phyloP scores from a whole-genome alignment of 2,329 filamentous ascomycete genomes.

The Aureobasidium pullulans region DNA sequence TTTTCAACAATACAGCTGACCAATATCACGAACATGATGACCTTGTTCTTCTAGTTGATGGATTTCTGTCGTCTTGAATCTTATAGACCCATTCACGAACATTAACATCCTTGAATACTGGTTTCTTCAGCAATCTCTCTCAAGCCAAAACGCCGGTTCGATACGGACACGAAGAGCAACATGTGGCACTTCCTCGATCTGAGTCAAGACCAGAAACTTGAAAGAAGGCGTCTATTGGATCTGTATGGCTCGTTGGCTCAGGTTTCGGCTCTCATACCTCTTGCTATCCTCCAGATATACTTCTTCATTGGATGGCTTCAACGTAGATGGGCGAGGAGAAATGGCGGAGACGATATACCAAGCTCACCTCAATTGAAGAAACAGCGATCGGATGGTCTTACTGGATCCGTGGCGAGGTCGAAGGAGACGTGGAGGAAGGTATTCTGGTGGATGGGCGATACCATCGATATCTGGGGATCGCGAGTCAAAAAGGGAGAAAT shows the following conservation, averaged over 20 bases:
- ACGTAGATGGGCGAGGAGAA: conserved; percentile 15
- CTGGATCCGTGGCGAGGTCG: conserved; percentile 22
- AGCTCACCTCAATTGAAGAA: conserved; percentile 35
- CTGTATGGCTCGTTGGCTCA: conserved; percentile 50
- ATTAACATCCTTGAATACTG: no score
- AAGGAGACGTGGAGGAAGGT: conserved; percentile 24
- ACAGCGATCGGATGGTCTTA: conserved; percentile 20
- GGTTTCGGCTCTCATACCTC: conserved; percentile 42
- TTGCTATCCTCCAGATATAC: conserved; percentile 36
- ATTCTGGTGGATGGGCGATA: conserved; percentile 28
- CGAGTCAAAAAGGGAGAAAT: conserved; percentile 46
- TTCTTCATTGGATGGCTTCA: conserved; percentile 31
- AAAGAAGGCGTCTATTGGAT: conserved; percentile 47
- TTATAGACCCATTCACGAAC: no score
- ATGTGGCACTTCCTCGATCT: conserved; percentile 48
- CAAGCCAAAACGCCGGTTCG: no score
- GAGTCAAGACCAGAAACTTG: conserved; percentile 41
- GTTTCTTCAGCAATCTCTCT: no score
- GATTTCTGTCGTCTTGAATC: no score
- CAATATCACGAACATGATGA: neutral
- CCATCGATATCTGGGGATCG: conserved; percentile 27
- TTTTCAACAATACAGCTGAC: neutral
- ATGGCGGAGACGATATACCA: conserved; percentile 25
- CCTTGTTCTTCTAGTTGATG: no score
- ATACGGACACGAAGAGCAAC: neutral